Percentiles rank a stretch among this genome's conserved stretches.
Evolutionary conservation across 371 early-diverging fungal species (phyloP).

Genomic region (Syncephalastrum sp.): DNA sequence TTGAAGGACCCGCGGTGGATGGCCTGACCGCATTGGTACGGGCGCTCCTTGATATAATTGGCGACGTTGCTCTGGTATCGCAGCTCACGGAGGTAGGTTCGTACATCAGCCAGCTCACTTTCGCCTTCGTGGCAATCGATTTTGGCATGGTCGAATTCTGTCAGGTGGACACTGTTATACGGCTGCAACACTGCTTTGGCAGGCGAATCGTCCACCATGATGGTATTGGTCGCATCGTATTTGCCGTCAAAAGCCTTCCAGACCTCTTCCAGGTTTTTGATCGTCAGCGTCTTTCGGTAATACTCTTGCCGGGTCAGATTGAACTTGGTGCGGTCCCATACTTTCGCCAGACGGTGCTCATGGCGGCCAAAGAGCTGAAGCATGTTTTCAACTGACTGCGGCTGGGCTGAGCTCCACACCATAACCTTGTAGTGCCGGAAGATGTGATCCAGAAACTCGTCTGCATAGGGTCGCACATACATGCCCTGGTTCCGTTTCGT

Average conservation of each 20-base stretch:
- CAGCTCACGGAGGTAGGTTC: neutral
- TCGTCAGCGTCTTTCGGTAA: slow-evolving; percentile 48
- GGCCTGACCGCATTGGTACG: neutral
- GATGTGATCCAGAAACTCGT: slow-evolving; percentile 59
- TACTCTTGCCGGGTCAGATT: slow-evolving; percentile 46
- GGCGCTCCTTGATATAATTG: slow-evolving; percentile 3
- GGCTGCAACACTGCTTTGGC: slow-evolving; percentile 63
- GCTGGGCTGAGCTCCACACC: slow-evolving; percentile 79
- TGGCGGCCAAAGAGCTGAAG: slow-evolving; percentile 47
- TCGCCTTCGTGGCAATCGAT: neutral
- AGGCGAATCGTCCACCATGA: slow-evolving; percentile 70
- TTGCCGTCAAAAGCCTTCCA: slow-evolving; percentile 37
- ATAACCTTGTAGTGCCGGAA: slow-evolving; percentile 66
- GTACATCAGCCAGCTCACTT: slow-evolving; percentile 4
- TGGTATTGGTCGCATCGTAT: slow-evolving; percentile 65
- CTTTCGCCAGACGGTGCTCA: slow-evolving; percentile 33
- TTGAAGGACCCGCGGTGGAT: no score
- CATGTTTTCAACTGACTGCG: slow-evolving; percentile 61
- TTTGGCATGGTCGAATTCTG: no score
- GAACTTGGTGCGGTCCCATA: slow-evolving; percentile 67
- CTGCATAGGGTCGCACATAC: slow-evolving; percentile 55
- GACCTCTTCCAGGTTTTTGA: slow-evolving; percentile 64
- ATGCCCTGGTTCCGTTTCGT: slow-evolving; percentile 22
- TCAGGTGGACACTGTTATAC: slow-evolving; percentile 53
- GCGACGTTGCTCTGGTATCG: slow-evolving; percentile 1